These are phyloP conservation scores for Crithidia bombi DNA, from an alignment of 208 protist species.

Conservation along the genomic window DNA sequence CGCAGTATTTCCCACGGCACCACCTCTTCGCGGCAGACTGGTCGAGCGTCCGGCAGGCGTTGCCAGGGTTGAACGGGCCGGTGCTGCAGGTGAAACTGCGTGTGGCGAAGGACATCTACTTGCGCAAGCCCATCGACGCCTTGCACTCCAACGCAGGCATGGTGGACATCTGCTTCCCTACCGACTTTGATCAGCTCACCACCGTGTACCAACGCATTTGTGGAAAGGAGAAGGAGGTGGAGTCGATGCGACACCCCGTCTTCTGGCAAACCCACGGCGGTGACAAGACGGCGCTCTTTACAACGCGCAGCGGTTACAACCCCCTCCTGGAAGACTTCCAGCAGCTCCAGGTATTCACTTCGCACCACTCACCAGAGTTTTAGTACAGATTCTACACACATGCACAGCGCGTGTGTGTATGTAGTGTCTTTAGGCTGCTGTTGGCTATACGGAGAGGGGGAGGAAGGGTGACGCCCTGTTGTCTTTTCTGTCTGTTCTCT, in stretches of 20 bases:
- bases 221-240: constrained; percentile 70
- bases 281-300: constrained; percentile 85
- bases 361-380: constrained; percentile 81
- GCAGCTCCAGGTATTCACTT: constrained; percentile 79
- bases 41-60: constrained; percentile 58
- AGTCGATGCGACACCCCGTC: constrained; percentile 70
- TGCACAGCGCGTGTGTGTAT: too few relatives aligned
- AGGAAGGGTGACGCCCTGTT: too few relatives aligned
- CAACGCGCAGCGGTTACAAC: constrained; percentile 83
- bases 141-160: constrained; percentile 80
- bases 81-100: constrained; percentile 86
- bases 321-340: constrained; percentile 86
- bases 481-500: not conserved
- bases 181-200: constrained; percentile 80
- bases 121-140: constrained; percentile 59
- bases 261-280: constrained; percentile 86
- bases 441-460: not conserved
- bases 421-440: not conserved
- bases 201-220: constrained; percentile 71
- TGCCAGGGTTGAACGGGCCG: constrained; percentile 76
- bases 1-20: constrained; percentile 83
- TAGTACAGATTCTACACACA: too few relatives aligned
- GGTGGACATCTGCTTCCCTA: constrained; percentile 90
- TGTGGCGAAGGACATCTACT: constrained; percentile 79
- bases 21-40: constrained; percentile 84